Conservation (phyloP, 805 yeast species). For the Candida cerambycidarum region DNA sequence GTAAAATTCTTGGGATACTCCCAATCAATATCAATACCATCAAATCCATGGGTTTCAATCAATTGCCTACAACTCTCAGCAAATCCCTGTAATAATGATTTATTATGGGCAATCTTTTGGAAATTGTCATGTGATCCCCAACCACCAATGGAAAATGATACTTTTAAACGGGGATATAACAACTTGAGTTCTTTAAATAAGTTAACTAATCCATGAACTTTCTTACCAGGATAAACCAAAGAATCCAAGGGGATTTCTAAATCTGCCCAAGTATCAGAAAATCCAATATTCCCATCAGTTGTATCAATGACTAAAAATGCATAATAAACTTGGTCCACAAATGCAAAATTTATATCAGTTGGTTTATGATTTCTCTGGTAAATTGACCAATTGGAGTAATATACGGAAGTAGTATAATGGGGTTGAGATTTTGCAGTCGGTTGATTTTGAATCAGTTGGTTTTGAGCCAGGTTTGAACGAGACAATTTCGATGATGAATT, state of each 20-base stretch:
- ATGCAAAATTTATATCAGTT: slow-evolving; percentile 58
- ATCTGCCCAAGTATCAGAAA: slow-evolving; percentile 71
- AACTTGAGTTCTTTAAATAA: slow-evolving; percentile 50
- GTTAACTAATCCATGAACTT: slow-evolving; percentile 48
- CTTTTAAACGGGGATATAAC: slow-evolving; percentile 42
- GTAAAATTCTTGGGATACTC: slow-evolving; percentile 65
- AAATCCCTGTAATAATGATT: slow-evolving; percentile 41
- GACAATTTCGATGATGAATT: background rate
- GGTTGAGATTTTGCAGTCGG: slow-evolving; percentile 2
- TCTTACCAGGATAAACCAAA: slow-evolving; percentile 11
- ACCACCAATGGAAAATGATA: slow-evolving; percentile 84
- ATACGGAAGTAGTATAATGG: slow-evolving; percentile 33
- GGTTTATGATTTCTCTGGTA: slow-evolving; percentile 47
- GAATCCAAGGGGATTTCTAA: slow-evolving; percentile 37
- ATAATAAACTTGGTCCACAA: slow-evolving; percentile 69
- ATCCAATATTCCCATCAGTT: slow-evolving; percentile 50
- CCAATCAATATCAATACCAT: slow-evolving; percentile 95
- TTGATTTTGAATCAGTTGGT: background rate
- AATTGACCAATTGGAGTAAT: slow-evolving; percentile 51
- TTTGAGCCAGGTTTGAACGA: background rate
- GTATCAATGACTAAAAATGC: slow-evolving; percentile 68
- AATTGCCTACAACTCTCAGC: slow-evolving; percentile 47
- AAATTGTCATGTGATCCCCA: slow-evolving; percentile 52
- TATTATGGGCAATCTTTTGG: slow-evolving; percentile 24
- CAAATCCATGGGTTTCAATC: slow-evolving; percentile 62